phyloP scores from a whole-genome alignment of 805 yeast genomes.

The Sungouiozyma ichnusensis region DNA sequence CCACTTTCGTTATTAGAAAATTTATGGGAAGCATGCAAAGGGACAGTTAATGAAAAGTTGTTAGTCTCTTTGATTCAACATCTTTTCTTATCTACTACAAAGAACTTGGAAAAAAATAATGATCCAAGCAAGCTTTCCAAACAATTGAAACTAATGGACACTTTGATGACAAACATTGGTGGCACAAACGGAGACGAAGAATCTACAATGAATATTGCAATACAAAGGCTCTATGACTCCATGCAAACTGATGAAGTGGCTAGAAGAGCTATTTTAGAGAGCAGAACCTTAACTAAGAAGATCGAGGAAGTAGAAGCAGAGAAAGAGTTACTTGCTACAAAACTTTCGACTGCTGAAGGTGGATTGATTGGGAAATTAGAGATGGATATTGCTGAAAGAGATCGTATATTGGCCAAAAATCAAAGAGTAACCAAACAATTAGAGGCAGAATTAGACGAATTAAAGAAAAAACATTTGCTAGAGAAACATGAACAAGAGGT shows the following conservation, averaged over 20 bases:
- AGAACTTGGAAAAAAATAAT: conserved; percentile 14
- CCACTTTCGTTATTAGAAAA: conserved; percentile 62
- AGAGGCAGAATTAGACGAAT: conserved; percentile 55
- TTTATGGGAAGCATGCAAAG: conserved; percentile 38
- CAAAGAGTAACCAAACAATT: conserved; percentile 54
- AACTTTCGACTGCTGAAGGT: conserved; percentile 65
- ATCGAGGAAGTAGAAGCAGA: conserved; percentile 41
- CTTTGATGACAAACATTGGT: conserved; percentile 57
- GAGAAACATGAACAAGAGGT: conserved; percentile 70
- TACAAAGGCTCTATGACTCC: conserved; percentile 63
- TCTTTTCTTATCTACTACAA: conserved; percentile 24
- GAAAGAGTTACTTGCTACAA: conserved; percentile 56
- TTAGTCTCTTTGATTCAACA: conserved; percentile 40
- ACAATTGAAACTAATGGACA: conserved; percentile 49
- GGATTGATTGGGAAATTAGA: conserved; percentile 65
- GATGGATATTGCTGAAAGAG: conserved; percentile 61
- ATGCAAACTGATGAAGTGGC: conserved; percentile 88
- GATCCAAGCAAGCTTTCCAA: conserved; percentile 24
- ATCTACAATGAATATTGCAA: conserved; percentile 67
- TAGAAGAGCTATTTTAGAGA: conserved; percentile 55
- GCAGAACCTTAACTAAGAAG: conserved; percentile 41
- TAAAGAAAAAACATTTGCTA: conserved; percentile 44
- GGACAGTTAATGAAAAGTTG: conserved; percentile 41
- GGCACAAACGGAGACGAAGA: conserved; percentile 37
- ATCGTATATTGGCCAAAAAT: conserved; percentile 49